These are phyloP conservation scores for Zizania latifolia DNA, from an alignment of 176 grass and related monocot species.

Conservation along the genomic window DNA sequence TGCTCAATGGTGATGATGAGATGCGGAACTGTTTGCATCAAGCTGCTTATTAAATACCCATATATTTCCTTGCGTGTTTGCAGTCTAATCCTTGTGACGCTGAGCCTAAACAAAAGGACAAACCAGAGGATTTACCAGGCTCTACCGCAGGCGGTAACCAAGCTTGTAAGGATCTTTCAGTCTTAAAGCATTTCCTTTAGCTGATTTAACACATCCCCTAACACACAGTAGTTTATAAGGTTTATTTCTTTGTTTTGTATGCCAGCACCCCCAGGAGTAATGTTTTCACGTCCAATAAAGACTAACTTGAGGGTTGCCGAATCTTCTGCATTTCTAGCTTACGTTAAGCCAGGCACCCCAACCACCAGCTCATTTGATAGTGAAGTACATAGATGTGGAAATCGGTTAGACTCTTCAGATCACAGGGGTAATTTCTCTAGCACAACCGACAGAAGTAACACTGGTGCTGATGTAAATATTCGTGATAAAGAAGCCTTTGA, in stretches of 20 bases:
- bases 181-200: neutral
- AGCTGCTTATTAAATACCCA: conserved; percentile 1
- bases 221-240: conserved; percentile 6
- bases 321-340: conserved; percentile 90
- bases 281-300: conserved; percentile 68
- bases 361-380: conserved; percentile 34
- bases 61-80: conserved; percentile 3
- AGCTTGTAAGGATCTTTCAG: conserved; percentile 41
- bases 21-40: neutral
- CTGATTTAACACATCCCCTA: neutral
- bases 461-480: conserved; percentile 30
- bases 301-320: conserved; percentile 65
- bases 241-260: neutral
- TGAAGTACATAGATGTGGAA: conserved; percentile 35
- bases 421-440: conserved; percentile 21
- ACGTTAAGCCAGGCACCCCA: conserved; percentile 63
- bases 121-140: conserved; percentile 12
- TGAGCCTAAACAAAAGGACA: conserved; percentile 15
- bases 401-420: conserved; percentile 32
- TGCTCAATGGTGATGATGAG: neutral
- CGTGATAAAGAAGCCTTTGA: conserved; percentile 22
- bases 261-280: conserved; percentile 50
- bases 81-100: conserved; percentile 42
- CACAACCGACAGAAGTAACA: conserved; percentile 31
- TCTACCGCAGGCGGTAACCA: conserved; percentile 8